A percentile compares a stretch with the other conserved stretches of the same genome.
Conservation (phyloP, 768 basidiomycete species). For the Tulasnella calospora region DNA sequence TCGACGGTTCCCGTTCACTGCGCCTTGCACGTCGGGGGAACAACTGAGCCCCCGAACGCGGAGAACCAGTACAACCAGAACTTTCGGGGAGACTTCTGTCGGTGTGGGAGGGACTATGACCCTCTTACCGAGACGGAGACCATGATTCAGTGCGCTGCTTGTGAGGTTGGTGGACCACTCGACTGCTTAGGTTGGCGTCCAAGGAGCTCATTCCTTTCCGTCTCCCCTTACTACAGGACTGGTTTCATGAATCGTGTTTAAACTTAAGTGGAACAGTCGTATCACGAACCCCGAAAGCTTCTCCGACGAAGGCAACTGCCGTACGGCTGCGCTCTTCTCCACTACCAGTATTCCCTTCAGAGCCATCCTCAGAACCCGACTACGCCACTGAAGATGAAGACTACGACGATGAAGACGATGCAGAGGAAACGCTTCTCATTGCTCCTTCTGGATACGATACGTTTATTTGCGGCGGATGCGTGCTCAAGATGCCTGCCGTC, state of each 20-base stretch:
- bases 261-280: constrained; percentile 52
- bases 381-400: constrained; percentile 34
- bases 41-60: constrained; percentile 50
- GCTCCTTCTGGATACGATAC: constrained; percentile 66
- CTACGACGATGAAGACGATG: constrained; percentile 55
- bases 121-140: constrained; percentile 69
- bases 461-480: constrained; percentile 68
- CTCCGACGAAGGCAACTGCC: constrained; percentile 10
- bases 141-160: constrained; percentile 83
- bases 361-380: constrained; percentile 22
- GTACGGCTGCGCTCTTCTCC: constrained; percentile 7
- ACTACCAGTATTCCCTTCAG: background rate
- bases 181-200: background rate
- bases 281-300: constrained; percentile 17
- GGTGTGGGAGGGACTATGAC: constrained; percentile 69
- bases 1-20: constrained; percentile 55
- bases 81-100: constrained; percentile 64
- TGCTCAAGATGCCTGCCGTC: constrained; percentile 50
- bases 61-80: constrained; percentile 49
- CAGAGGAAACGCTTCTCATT: constrained; percentile 54
- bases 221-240: constrained; percentile 52
- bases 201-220: background rate
- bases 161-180: constrained; percentile 55
- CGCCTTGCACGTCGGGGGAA: constrained; percentile 49
- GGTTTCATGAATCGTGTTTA: constrained; percentile 88